These are phyloP conservation scores for Pulveroboletus frians DNA, from an alignment of 768 basidiomycete species.

Conservation along the genomic window DNA sequence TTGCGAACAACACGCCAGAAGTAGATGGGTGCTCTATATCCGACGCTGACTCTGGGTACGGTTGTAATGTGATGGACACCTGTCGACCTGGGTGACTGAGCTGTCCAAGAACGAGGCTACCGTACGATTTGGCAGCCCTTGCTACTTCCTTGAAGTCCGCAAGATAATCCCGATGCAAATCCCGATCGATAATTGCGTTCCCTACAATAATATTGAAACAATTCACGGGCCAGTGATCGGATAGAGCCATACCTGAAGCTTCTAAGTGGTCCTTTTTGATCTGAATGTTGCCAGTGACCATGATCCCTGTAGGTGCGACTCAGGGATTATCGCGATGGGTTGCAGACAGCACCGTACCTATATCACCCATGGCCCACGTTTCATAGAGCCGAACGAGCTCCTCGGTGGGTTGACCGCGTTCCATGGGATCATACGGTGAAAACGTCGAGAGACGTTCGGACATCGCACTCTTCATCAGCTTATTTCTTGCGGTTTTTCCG, in stretches of 20 bases:
- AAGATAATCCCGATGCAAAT: constrained; percentile 23
- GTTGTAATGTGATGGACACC: constrained; percentile 32
- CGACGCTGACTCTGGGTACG: constrained; percentile 32
- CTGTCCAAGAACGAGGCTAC: constrained; percentile 30
- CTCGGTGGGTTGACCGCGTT: constrained; percentile 31
- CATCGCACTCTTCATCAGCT: constrained; percentile 33
- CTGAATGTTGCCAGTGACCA: constrained; percentile 32
- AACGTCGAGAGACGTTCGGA: constrained; percentile 34
- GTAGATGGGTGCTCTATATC: constrained; percentile 32
- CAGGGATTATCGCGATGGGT: not conserved
- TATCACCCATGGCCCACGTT: constrained; percentile 30
- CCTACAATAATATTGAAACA: constrained; percentile 13
- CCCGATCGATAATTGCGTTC: constrained; percentile 30
- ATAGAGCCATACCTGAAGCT: constrained; percentile 25
- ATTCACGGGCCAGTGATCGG: not conserved
- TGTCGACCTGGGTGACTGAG: constrained; percentile 33
- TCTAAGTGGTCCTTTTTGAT: constrained; percentile 33
- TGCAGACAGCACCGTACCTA: constrained; percentile 17
- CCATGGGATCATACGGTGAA: constrained; percentile 25
- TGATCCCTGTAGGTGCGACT: constrained; percentile 23
- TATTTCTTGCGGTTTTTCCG: constrained; percentile 28
- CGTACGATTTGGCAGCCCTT: constrained; percentile 28
- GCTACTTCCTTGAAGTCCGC: constrained; percentile 20
- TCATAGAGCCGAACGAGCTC: constrained; percentile 32
- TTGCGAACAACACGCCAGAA: constrained; percentile 29